A percentile compares a stretch with the other conserved stretches of the same genome.
phyloP scores from a whole-genome alignment of 306 rosid species.

The Vicia villosa region DNA sequence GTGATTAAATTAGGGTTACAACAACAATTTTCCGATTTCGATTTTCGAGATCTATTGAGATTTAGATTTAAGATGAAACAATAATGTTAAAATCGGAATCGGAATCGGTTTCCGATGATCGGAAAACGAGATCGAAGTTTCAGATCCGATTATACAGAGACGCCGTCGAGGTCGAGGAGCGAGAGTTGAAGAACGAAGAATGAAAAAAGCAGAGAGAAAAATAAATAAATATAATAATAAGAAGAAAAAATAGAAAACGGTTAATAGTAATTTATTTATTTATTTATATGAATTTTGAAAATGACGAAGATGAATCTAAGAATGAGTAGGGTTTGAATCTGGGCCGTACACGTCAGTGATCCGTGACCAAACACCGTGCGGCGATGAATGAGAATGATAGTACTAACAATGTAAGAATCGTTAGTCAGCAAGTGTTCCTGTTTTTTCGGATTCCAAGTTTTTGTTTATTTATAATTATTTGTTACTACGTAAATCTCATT shows the following conservation, averaged over 20 bases:
- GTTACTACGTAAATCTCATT: too few relatives aligned
- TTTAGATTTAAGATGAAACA: slow-evolving; percentile 4
- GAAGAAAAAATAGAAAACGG: background rate
- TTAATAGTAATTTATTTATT: background rate
- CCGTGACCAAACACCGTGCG: slow-evolving; percentile 40
- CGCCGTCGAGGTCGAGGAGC: too few relatives aligned
- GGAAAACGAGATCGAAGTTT: background rate
- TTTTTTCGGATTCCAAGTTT: too few relatives aligned
- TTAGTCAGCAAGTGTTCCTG: too few relatives aligned
- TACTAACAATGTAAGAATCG: background rate
- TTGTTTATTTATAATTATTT: too few relatives aligned
- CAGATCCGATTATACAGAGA: slow-evolving; percentile 30
- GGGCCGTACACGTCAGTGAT: slow-evolving; percentile 78
- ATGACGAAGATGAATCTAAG: slow-evolving; percentile 16
- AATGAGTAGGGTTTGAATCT: slow-evolving; percentile 49
- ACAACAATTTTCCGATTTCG: slow-evolving; percentile 12
- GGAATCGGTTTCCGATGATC: slow-evolving; percentile 12
- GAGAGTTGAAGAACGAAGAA: background rate
- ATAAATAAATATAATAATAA: background rate
- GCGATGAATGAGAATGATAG: slow-evolving; percentile 35
- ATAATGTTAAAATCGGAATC: slow-evolving; percentile 11
- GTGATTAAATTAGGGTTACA: slow-evolving; percentile 46
- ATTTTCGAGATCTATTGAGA: slow-evolving; percentile 27
- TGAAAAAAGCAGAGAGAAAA: background rate
- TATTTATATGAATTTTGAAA: background rate